phyloP scores from a whole-genome alignment of 2,329 filamentous ascomycete species.

The Macrophomina pseudophaseolina region DNA sequence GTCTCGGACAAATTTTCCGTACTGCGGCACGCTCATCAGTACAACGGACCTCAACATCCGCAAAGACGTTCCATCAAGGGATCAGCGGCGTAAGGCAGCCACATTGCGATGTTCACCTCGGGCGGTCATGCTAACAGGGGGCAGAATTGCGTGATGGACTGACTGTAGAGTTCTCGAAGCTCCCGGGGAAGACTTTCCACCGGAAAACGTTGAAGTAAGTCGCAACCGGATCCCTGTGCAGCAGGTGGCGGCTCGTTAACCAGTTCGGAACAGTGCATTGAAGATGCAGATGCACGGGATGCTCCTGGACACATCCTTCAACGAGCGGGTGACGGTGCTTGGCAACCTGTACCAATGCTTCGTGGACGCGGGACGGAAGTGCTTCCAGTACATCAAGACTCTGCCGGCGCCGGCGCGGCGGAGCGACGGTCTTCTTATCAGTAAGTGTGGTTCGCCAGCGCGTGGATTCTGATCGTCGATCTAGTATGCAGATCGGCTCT shows the following conservation, averaged over 20 bases:
- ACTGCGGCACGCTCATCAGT: conserved; percentile 83
- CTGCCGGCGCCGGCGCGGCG: conserved; percentile 65
- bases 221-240: conserved; percentile 2
- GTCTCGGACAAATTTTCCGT: conserved; percentile 70
- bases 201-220: conserved; percentile 74
- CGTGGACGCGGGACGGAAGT: conserved; percentile 76
- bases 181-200: conserved; percentile 78
- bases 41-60: conserved; percentile 74
- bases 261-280: conserved; percentile 59
- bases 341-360: conserved; percentile 79
- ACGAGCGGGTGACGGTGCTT: conserved; percentile 70
- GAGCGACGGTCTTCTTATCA: conserved; percentile 63
- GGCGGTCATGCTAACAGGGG: neutral
- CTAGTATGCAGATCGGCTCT: conserved; percentile 26
- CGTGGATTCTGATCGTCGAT: conserved; percentile 33
- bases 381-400: conserved; percentile 64
- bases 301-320: conserved; percentile 81
- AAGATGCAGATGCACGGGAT: conserved; percentile 85
- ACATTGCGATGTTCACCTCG: neutral
- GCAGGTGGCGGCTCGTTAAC: conserved; percentile 30
- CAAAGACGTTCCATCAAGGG: conserved; percentile 67
- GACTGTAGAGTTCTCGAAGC: conserved; percentile 75
- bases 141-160: conserved; percentile 70
- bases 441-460: conserved; percentile 44
- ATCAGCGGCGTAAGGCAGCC: conserved; percentile 52